These are phyloP conservation scores for Acacia confusa DNA, from an alignment of 306 rosid species.

Conservation along the genomic window DNA sequence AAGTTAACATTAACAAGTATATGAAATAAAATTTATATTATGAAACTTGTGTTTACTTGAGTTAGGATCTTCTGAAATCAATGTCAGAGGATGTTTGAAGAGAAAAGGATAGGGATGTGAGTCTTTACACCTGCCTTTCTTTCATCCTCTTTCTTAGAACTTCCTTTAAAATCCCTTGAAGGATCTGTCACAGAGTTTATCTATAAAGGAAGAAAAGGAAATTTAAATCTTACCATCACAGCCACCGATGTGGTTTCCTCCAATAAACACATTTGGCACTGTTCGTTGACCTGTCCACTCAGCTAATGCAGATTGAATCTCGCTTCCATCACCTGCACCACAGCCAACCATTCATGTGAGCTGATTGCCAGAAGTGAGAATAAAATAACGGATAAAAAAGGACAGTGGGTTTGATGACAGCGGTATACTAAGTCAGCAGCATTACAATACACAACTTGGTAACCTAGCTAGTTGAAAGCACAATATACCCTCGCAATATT, in stretches of 20 bases:
- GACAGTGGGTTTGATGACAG: neutral
- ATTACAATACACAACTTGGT: neutral
- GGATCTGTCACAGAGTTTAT: neutral
- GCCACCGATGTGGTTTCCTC: slow-evolving; percentile 91
- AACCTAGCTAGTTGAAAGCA: neutral
- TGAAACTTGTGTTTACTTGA: neutral
- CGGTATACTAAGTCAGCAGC: neutral
- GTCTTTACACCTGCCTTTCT: neutral
- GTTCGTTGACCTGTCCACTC: slow-evolving; percentile 79
- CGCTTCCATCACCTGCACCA: slow-evolving; percentile 78
- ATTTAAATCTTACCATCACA: slow-evolving; percentile 65
- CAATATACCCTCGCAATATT: neutral
- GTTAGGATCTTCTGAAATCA: neutral
- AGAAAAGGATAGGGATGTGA: neutral
- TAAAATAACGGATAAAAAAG: slow-evolving; percentile 2
- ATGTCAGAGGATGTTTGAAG: neutral
- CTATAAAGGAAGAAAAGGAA: neutral
- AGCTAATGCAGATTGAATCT: slow-evolving; percentile 63
- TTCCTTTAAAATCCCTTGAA: neutral
- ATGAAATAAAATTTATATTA: slow-evolving; percentile 20
- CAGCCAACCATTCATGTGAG: neutral
- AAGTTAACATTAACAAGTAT: neutral
- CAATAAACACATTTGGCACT: slow-evolving; percentile 92
- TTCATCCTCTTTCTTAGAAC: neutral
- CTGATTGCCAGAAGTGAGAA: neutral